Evolutionary conservation across 208 protist species (phyloP).

Genomic region (Leishmania mexicana): DNA sequence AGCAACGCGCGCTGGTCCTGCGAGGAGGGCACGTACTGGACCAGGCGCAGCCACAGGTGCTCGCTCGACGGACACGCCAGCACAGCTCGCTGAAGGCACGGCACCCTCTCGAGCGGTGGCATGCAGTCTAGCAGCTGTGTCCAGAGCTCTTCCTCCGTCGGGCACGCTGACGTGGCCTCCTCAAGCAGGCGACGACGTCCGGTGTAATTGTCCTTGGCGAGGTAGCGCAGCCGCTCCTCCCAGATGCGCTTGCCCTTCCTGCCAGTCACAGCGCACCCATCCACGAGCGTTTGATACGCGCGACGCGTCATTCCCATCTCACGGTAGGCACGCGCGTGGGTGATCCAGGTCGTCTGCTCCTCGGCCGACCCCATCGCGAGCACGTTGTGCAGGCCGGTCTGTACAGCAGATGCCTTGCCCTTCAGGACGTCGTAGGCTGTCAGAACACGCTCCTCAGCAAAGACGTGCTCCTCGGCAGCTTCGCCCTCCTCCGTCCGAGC

Average conservation of each 20-base stretch:
- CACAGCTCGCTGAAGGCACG: constrained; percentile 70
- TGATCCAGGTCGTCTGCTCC: constrained; percentile 88
- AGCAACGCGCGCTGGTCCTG: constrained; percentile 68
- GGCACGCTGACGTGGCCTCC: constrained; percentile 65
- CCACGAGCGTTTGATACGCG: constrained; percentile 63
- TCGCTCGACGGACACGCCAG: constrained; percentile 75
- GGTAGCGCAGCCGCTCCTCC: constrained; percentile 66
- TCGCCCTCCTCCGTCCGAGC: constrained; percentile 73
- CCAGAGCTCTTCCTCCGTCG: constrained; percentile 70
- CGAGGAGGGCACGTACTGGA: constrained; percentile 43
- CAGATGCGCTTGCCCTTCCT: constrained; percentile 72
- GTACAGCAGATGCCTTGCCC: constrained; percentile 31
- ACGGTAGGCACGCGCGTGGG: constrained; percentile 66
- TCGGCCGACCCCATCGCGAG: constrained; percentile 78
- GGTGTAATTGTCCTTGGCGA: constrained; percentile 33
- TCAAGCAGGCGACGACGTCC: constrained; percentile 63
- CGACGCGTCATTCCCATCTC: constrained; percentile 74
- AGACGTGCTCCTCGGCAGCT: constrained; percentile 67
- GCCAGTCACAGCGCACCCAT: constrained; percentile 71
- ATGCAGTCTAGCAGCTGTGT: constrained; percentile 52
- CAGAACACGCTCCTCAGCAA: constrained; percentile 73
- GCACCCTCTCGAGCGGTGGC: constrained; percentile 50
- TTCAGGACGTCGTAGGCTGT: constrained; percentile 70
- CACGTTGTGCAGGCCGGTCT: constrained; percentile 57
- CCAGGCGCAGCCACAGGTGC: constrained; percentile 69